Percentiles rank a stretch among this genome's conserved stretches.
phyloP scores from a whole-genome alignment of 352 stramenopile genomes.

The Lagenidium giganteum region DNA sequence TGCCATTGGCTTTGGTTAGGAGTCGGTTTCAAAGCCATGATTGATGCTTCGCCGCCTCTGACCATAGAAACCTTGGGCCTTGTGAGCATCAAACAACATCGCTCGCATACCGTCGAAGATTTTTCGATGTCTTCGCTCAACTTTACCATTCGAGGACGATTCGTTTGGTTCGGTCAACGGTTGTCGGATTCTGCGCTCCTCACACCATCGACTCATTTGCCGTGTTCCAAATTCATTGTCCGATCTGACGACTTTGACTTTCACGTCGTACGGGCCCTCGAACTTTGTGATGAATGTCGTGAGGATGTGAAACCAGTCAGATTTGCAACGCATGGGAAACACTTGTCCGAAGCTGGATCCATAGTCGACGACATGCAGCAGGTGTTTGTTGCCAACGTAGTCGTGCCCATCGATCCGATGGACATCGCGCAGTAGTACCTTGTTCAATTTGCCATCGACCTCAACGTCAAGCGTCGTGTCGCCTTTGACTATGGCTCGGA shows the following conservation, averaged over 20 bases:
- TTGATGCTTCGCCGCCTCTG: too few species aligned
- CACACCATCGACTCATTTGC: neutral
- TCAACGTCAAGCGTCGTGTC: too few species aligned
- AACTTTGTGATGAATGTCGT: too few species aligned
- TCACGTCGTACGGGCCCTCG: too few species aligned
- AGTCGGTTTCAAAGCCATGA: too few species aligned
- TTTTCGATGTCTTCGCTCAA: conserved; percentile 1
- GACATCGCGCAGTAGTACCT: too few species aligned
- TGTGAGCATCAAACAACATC: neutral
- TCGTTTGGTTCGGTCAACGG: neutral
- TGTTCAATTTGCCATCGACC: too few species aligned
- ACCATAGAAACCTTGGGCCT: neutral
- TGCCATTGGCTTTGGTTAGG: neutral
- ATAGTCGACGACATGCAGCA: conserved; percentile 3
- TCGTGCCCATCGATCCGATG: too few species aligned
- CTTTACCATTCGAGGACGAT: conserved; percentile 4
- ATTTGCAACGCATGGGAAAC: too few species aligned
- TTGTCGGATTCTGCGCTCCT: neutral
- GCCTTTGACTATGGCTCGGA: too few species aligned
- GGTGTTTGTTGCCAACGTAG: neutral
- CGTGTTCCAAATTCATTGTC: neutral
- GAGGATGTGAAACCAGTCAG: too few species aligned
- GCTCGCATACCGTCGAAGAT: conserved; percentile 1
- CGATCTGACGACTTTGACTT: neutral
- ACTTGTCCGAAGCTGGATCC: too few species aligned